phyloP scores from a whole-genome alignment of 2,329 filamentous ascomycete genomes.

The Ceratocystis albifundus region DNA sequence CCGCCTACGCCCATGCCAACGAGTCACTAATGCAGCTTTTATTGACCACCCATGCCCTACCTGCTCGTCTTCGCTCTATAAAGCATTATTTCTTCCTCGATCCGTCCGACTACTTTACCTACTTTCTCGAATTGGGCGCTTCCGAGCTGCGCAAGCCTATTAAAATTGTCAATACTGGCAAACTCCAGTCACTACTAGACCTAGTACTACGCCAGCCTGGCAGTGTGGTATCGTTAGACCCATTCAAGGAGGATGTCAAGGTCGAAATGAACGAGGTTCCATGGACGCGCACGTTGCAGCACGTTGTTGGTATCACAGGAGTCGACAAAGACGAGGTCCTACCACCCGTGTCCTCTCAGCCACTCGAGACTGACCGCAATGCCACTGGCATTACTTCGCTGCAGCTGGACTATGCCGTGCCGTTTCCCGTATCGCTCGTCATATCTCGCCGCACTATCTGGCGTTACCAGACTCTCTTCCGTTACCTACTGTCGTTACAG shows the following conservation, averaged over 20 bases:
- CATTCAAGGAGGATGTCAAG: constrained; percentile 97
- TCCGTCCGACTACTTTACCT: constrained; percentile 93
- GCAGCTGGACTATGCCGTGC: constrained; percentile 86
- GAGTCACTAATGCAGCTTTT: constrained; percentile 82
- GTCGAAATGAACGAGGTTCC: constrained; percentile 94
- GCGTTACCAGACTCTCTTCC: constrained; percentile 89
- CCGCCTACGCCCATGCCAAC: constrained; percentile 89
- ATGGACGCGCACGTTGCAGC: constrained; percentile 85
- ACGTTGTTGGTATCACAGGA: constrained; percentile 91
- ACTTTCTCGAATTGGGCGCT: constrained; percentile 84
- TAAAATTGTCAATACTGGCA: constrained; percentile 78
- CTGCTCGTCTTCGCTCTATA: constrained; percentile 72
- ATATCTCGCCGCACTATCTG: constrained; percentile 95
- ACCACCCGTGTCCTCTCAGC: constrained; percentile 55
- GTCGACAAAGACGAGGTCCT: constrained; percentile 82
- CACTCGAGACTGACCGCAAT: constrained; percentile 70
- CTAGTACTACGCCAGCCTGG: constrained; percentile 92
- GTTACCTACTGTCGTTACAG: constrained; percentile 79
- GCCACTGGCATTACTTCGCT: constrained; percentile 85
- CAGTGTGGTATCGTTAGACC: constrained; percentile 83
- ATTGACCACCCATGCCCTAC: constrained; percentile 82
- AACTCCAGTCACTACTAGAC: constrained; percentile 91
- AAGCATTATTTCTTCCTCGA: constrained; percentile 99
- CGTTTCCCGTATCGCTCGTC: constrained; percentile 88
- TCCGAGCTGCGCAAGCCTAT: constrained; percentile 86